phyloP scores from a whole-genome alignment of 495 filamentous ascomycete genomes.

The Lichina pygmaea region DNA sequence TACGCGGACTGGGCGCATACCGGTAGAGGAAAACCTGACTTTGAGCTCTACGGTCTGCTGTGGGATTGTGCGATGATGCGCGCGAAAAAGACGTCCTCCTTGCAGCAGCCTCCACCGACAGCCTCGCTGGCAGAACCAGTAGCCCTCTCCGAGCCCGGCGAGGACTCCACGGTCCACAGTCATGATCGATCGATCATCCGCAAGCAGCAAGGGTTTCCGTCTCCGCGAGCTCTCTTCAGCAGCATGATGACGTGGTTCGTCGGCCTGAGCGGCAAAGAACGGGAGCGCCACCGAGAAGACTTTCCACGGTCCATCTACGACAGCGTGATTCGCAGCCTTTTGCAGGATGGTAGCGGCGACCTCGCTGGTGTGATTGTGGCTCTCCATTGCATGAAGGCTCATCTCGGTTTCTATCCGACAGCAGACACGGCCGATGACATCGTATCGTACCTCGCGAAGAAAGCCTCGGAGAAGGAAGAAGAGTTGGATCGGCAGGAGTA shows the following conservation, averaged over 20 bases:
- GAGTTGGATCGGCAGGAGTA: too few species aligned
- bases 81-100: background rate
- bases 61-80: slow-evolving; percentile 29
- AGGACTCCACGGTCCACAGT: slow-evolving; percentile 2
- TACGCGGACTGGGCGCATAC: slow-evolving; percentile 20
- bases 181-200: slow-evolving; percentile 18
- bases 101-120: background rate
- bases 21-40: slow-evolving; percentile 26
- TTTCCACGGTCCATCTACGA: slow-evolving; percentile 20
- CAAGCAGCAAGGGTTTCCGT: slow-evolving; percentile 14
- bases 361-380: slow-evolving; percentile 34
- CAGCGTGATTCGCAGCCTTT: slow-evolving; percentile 21
- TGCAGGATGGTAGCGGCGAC: slow-evolving; percentile 19
- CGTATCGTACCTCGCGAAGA: background rate
- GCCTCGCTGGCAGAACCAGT: background rate
- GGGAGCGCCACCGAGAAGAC: slow-evolving; percentile 6
- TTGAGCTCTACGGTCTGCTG: slow-evolving; percentile 41
- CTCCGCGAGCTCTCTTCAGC: slow-evolving; percentile 26
- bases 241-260: slow-evolving; percentile 31
- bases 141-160: background rate
- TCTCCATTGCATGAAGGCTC: slow-evolving; percentile 22
- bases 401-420: slow-evolving; percentile 26
- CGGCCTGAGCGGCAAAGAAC: slow-evolving; percentile 7
- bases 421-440: slow-evolving; percentile 13
- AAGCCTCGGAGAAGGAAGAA: too few species aligned